These are phyloP conservation scores for Sporothrix pallida DNA, from an alignment of 2,329 filamentous ascomycete genomes.

Conservation along the genomic window DNA sequence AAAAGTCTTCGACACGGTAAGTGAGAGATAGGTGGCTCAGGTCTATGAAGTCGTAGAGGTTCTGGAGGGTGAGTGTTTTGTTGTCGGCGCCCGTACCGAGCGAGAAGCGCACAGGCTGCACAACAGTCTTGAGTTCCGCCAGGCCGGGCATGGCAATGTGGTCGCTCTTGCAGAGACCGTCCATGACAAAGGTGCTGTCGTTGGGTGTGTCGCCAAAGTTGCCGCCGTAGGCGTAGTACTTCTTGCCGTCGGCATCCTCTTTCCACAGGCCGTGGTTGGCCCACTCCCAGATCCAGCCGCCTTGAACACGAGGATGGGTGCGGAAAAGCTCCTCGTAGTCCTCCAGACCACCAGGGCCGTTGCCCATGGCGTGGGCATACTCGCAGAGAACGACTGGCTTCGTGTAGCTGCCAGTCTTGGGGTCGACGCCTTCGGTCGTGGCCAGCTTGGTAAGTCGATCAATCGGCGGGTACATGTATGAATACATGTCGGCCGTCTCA, in stretches of 20 bases:
- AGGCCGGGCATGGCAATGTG: slow-evolving; percentile 63
- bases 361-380: slow-evolving; percentile 72
- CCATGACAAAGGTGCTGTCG: slow-evolving; percentile 67
- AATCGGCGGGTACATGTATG: slow-evolving; percentile 68
- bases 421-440: slow-evolving; percentile 50
- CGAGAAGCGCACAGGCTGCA: slow-evolving; percentile 58
- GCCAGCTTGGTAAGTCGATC: slow-evolving; percentile 56
- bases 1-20: slow-evolving; percentile 54
- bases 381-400: slow-evolving; percentile 67
- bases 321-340: slow-evolving; percentile 71
- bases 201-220: slow-evolving; percentile 67
- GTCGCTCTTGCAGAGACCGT: slow-evolving; percentile 60
- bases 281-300: slow-evolving; percentile 72
- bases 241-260: slow-evolving; percentile 49
- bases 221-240: slow-evolving; percentile 65
- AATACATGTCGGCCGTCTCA: slow-evolving; percentile 67
- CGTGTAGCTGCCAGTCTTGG: slow-evolving; percentile 51
- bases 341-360: slow-evolving; percentile 71
- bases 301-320: slow-evolving; percentile 65
- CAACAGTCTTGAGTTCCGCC: slow-evolving; percentile 62
- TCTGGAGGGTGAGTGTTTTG: slow-evolving; percentile 46
- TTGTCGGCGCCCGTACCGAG: slow-evolving; percentile 45
- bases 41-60: slow-evolving; percentile 57
- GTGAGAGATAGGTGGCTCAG: slow-evolving; percentile 51
- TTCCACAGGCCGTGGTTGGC: slow-evolving; percentile 64